Evolutionary conservation across 192 early-diverging fungal species (phyloP).

Genomic region (Umbelopsis ramanniana): DNA sequence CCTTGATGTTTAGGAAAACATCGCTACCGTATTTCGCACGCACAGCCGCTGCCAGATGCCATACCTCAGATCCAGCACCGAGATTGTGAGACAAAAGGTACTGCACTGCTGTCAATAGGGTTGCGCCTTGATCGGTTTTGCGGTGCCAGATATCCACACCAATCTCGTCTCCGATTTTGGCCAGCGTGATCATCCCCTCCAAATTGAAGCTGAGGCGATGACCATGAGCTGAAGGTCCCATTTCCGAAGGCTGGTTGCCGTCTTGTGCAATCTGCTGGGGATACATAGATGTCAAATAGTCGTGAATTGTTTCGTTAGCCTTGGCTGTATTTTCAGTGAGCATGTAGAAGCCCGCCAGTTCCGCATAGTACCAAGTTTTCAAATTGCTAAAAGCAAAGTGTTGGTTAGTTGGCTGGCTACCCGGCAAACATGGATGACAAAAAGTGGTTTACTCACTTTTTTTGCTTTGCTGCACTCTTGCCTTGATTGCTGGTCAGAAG

Average conservation of each 20-base stretch:
- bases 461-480: not conserved
- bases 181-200: not conserved
- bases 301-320: not conserved
- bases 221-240: not conserved
- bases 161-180: constrained; percentile 5
- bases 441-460: not conserved
- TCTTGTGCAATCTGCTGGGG: not conserved
- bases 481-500: not conserved
- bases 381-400: not conserved
- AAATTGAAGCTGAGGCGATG: not conserved
- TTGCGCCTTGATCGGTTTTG: not conserved
- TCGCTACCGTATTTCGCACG: not conserved
- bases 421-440: too few relatives aligned
- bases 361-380: not conserved
- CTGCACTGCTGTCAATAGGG: not conserved
- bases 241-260: not conserved
- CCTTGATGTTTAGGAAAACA: not conserved
- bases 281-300: not conserved
- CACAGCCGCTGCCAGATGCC: not conserved
- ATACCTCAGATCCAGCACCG: not conserved
- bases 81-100: not conserved
- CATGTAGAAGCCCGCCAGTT: not conserved
- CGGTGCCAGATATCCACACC: not conserved
- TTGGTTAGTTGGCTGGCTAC: not conserved
- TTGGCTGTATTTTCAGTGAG: not conserved